Evolutionary conservation across 345 rosid genomes (phyloP).

Genomic region (Theobroma cacao): DNA sequence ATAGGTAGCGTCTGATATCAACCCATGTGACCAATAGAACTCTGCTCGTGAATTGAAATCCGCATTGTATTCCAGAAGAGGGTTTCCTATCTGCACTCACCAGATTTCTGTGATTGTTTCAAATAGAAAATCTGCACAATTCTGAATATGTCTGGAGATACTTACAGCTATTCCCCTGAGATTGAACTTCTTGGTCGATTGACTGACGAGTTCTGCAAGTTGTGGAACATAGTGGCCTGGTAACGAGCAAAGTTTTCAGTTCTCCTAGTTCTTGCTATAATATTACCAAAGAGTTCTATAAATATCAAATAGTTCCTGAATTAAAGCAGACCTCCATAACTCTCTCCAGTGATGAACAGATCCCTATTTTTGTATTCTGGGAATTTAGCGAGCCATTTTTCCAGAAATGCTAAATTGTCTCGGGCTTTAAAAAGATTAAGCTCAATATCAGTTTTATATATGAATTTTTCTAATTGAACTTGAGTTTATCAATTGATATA

Average conservation of each 20-base stretch:
- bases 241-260: not conserved
- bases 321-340: conserved; percentile 32
- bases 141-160: not conserved
- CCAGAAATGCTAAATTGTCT: conserved; percentile 34
- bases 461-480: too few species aligned
- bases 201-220: conserved; percentile 36
- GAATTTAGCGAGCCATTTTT: conserved; percentile 28
- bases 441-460: not conserved
- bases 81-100: conserved; percentile 45
- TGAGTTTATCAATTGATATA: too few species aligned
- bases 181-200: conserved; percentile 27
- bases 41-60: conserved; percentile 35
- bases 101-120: not conserved
- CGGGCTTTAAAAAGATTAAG: conserved; percentile 15
- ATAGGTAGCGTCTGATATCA: conserved; percentile 45
- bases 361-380: conserved; percentile 33
- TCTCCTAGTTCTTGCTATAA: not conserved
- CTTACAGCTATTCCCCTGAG: conserved; percentile 52
- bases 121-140: not conserved
- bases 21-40: conserved; percentile 49
- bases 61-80: conserved; percentile 37
- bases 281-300: too few species aligned
- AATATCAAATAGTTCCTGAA: not conserved
- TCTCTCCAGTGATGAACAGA: conserved; percentile 41
- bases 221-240: conserved; percentile 58